Evolutionary conservation across 2,329 filamentous ascomycete species (phyloP).

Genomic region (Paraphoma sp.): DNA sequence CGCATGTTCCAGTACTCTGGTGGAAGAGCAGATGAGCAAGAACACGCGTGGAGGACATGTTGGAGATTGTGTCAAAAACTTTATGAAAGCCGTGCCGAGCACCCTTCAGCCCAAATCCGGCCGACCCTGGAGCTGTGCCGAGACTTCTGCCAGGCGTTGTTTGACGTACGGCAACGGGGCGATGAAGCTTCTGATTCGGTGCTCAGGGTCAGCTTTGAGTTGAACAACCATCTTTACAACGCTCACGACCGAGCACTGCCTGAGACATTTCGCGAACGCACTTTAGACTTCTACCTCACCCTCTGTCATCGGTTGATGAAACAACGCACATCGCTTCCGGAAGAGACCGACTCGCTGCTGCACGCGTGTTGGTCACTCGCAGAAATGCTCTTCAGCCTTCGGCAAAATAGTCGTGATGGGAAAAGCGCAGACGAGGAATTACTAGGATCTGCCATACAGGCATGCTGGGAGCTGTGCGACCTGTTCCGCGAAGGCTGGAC

Average conservation of each 20-base stretch:
- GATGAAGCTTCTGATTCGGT: constrained; percentile 86
- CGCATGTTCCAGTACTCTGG: constrained; percentile 78
- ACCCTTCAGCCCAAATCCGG: constrained; percentile 70
- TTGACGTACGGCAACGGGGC: constrained; percentile 79
- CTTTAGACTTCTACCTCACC: constrained; percentile 92
- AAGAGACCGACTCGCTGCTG: constrained; percentile 84
- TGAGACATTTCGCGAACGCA: constrained; percentile 85
- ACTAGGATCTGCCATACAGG: constrained; percentile 84
- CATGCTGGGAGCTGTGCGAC: constrained; percentile 94
- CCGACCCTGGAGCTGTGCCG: constrained; percentile 85
- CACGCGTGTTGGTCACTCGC: constrained; percentile 88
- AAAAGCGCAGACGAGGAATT: constrained; percentile 81
- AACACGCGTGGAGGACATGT: constrained; percentile 91
- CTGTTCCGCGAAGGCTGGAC: constrained; percentile 93
- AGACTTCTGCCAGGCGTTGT: constrained; percentile 90
- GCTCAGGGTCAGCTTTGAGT: constrained; percentile 88
- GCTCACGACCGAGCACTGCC: constrained; percentile 85
- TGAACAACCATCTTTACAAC: constrained; percentile 95
- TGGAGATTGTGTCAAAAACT: constrained; percentile 92
- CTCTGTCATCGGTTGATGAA: constrained; percentile 97
- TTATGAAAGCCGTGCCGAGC: constrained; percentile 80
- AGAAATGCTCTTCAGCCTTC: constrained; percentile 90
- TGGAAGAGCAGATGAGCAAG: constrained; percentile 74
- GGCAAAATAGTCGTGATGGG: constrained; percentile 79
- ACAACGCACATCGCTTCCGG: constrained; percentile 77